phyloP scores from a whole-genome alignment of 768 basidiomycete genomes.

The Amanita pseudoporphyria region DNA sequence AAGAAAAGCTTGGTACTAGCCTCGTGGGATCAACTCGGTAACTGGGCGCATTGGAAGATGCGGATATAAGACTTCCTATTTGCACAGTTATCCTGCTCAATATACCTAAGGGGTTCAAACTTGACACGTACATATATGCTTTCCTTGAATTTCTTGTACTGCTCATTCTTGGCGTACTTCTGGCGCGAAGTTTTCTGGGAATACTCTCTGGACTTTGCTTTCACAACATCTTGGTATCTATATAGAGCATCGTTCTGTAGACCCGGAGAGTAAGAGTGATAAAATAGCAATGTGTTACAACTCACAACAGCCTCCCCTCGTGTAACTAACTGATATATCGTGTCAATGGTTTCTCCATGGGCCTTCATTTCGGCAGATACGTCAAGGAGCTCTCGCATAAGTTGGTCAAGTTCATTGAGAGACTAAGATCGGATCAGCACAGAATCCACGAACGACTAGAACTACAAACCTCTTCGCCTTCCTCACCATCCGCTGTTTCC shows the following conservation, averaged over 20 bases:
- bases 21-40: conserved; percentile 60
- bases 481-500: conserved; percentile 47
- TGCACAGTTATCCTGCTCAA: background rate
- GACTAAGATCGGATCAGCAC: conserved; percentile 21
- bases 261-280: background rate
- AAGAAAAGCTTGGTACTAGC: conserved; percentile 22
- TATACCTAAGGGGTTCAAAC: background rate
- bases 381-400: conserved; percentile 66
- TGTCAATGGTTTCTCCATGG: conserved; percentile 44
- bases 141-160: conserved; percentile 55
- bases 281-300: conserved; percentile 1
- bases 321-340: conserved; percentile 46
- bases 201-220: conserved; percentile 37
- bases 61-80: conserved; percentile 58
- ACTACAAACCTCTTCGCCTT: conserved; percentile 38
- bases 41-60: conserved; percentile 68
- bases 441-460: background rate
- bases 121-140: conserved; percentile 49
- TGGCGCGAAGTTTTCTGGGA: conserved; percentile 59
- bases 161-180: conserved; percentile 58
- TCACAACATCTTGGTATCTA: conserved; percentile 39
- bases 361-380: conserved; percentile 49
- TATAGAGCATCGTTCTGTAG: conserved; percentile 41
- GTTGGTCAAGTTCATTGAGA: conserved; percentile 47
- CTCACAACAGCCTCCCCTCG: conserved; percentile 54